Evolutionary conservation across 2,329 filamentous ascomycete genomes (phyloP).

Genomic region (Penicillium sclerotiorum): DNA sequence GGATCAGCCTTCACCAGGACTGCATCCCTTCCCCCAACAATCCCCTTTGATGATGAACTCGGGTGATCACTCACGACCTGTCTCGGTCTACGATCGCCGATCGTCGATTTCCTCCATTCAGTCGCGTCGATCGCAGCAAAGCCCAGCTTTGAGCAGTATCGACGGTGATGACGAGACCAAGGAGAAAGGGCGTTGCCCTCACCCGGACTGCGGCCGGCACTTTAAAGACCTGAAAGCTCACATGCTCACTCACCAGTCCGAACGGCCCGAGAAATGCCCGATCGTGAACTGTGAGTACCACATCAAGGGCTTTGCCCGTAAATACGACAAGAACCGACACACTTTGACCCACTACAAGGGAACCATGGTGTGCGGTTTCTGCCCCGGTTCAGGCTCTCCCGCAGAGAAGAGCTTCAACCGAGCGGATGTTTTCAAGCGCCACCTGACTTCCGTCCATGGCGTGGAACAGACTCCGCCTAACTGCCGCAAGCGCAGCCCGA

Average conservation of each 20-base stretch:
- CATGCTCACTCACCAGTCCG: constrained; percentile 89
- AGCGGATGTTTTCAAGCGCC: constrained; percentile 93
- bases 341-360: constrained; percentile 96
- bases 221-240: constrained; percentile 94
- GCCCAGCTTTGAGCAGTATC: constrained; percentile 61
- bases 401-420: constrained; percentile 95
- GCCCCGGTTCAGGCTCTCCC: constrained; percentile 82
- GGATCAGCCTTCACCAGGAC: constrained; percentile 32
- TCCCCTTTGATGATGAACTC: constrained; percentile 68
- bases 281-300: constrained; percentile 92
- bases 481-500: constrained; percentile 73
- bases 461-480: constrained; percentile 94
- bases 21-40: constrained; percentile 32
- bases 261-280: constrained; percentile 91
- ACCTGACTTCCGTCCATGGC: constrained; percentile 85
- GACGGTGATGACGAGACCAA: constrained; percentile 64
- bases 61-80: constrained; percentile 57
- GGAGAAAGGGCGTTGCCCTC: constrained; percentile 73
- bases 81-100: constrained; percentile 55
- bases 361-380: constrained; percentile 96
- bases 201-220: constrained; percentile 78
- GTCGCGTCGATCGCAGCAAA: constrained; percentile 64
- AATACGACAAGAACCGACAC: constrained; percentile 96
- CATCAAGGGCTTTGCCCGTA: constrained; percentile 86
- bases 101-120: constrained; percentile 72